Conservation (phyloP, 352 stramenopile genomes). For the Phytopythium kandeliae region DNA sequence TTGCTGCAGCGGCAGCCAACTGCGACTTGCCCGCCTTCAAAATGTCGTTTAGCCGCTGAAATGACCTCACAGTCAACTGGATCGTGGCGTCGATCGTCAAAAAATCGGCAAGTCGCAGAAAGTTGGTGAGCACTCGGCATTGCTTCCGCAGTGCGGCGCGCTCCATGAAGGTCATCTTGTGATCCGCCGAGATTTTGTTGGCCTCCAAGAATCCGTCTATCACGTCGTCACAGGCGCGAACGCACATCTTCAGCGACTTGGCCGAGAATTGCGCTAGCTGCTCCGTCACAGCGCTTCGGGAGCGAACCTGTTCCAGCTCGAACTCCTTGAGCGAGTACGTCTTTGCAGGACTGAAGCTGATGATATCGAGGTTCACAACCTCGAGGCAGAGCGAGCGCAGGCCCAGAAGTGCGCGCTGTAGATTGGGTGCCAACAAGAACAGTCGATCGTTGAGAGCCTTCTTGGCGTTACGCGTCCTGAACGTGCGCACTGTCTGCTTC, state of each 20-base stretch:
- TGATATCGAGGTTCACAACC: slow-evolving; percentile 54
- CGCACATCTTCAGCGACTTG: slow-evolving; percentile 75
- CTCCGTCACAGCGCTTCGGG: slow-evolving; percentile 40
- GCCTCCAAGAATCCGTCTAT: slow-evolving; percentile 88
- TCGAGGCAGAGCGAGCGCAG: slow-evolving; percentile 75
- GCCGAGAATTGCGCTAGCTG: slow-evolving; percentile 59
- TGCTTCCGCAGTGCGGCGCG: slow-evolving; percentile 87
- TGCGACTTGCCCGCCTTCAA: slow-evolving; percentile 45
- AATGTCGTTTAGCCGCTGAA: slow-evolving; percentile 50
- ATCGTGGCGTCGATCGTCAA: slow-evolving; percentile 87
- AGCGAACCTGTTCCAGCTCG: slow-evolving; percentile 57
- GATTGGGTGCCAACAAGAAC: slow-evolving; percentile 85
- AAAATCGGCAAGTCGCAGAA: slow-evolving; percentile 91
- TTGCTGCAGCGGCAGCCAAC: slow-evolving; percentile 2
- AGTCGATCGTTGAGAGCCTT: slow-evolving; percentile 75
- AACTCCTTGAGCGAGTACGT: slow-evolving; percentile 86
- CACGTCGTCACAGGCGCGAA: slow-evolving; percentile 88
- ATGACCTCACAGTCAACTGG: slow-evolving; percentile 79
- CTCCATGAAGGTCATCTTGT: slow-evolving; percentile 98
- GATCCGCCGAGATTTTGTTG: slow-evolving; percentile 91
- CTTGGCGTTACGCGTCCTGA: slow-evolving; percentile 86
- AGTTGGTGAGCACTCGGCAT: slow-evolving; percentile 89
- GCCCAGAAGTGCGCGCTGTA: slow-evolving; percentile 75
- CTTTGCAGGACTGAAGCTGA: slow-evolving; percentile 54
- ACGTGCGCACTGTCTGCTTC: slow-evolving; percentile 81